Evolutionary conservation across 495 filamentous ascomycete species (phyloP), one percentile per base, ranked within the genome.

Genomic region (Aspergillus haitiensis): DNA sequence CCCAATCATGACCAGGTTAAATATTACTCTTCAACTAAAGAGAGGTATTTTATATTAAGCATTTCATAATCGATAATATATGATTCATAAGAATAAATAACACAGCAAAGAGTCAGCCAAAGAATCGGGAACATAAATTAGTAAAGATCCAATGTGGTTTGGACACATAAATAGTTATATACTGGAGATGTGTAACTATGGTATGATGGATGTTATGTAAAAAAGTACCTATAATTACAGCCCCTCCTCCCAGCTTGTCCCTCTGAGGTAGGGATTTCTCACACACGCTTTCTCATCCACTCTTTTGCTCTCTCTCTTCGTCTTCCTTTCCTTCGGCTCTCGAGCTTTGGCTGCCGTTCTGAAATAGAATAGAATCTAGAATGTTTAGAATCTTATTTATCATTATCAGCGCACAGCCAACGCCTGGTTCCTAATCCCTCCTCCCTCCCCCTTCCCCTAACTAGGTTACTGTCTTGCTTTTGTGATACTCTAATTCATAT

Each of bases 301-400:
- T n/a, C 15, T 46, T n/a, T 7, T 46, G n/a, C 7, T 11, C 16
- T 13, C 2, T 46, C 11, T 46, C 15, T 46, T 34, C 7, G 31
- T 21, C 49, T 9, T 13, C 31, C 49, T 21, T 35, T 27, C 9
- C 49, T 35, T n/a, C 21, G 21, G 3, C 21, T 16, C 31, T 35
- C 27, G 32, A 8, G 7, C 49, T 52, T 40, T 21, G 39, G n/a
- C 55, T 33, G 15, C 56, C 36, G 16, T 21, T 40, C 39, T 21
- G 34, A 49, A 34, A 27, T 49, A 27, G 16, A 36, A 59, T 48
- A 5, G 57, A 54, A 44, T 60, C 58, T 60, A 54, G 58, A 60
- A 54, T 54, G 49, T 32, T 54, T 27, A 1, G 21, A 27, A 27
- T 27, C 21, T 27, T 27, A 27, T 27, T 27, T 27, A 27, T n/a